These are phyloP conservation scores for Penicillium brasilianum DNA, from an alignment of 2,329 filamentous ascomycete genomes.

Conservation along the genomic window DNA sequence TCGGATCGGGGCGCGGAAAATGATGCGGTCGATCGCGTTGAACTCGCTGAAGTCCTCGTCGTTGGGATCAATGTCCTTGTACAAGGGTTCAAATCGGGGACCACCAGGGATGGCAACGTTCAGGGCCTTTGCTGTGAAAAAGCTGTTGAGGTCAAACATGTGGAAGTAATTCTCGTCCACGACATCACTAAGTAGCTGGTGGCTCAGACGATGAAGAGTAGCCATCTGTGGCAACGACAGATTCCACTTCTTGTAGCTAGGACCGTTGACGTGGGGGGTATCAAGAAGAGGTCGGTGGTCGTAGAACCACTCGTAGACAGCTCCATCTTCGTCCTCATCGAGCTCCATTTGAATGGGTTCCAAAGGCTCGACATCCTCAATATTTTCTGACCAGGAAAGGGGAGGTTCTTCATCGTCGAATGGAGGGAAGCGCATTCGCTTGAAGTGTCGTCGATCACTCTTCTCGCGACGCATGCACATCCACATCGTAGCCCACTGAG, in stretches of 20 bases:
- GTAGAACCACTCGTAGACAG: constrained; percentile 97
- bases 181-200: constrained; percentile 86
- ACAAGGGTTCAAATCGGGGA: constrained; percentile 92
- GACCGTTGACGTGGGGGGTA: constrained; percentile 91
- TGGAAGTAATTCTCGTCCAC: constrained; percentile 98
- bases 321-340: constrained; percentile 87
- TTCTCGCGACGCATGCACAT: constrained; percentile 97
- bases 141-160: constrained; percentile 93
- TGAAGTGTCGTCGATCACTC: constrained; percentile 93
- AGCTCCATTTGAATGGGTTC: constrained; percentile 99
- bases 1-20: constrained; percentile 91
- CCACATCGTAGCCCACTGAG: constrained; percentile 99
- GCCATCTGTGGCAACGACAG: constrained; percentile 94
- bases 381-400: constrained; percentile 96
- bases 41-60: constrained; percentile 99
- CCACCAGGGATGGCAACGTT: constrained; percentile 98
- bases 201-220: constrained; percentile 86
- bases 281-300: constrained; percentile 90
- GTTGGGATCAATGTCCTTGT: constrained; percentile 98
- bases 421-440: constrained; percentile 97
- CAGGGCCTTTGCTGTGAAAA: constrained; percentile 92
- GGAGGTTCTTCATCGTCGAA: constrained; percentile 99
- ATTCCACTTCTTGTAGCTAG: constrained; percentile 97
- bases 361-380: constrained; percentile 95
- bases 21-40: constrained; percentile 98